Percentiles rank a stretch among this genome's conserved stretches.
phyloP scores from a whole-genome alignment of 2,329 filamentous ascomycete genomes.

The Ophiocordyceps robertsii region DNA sequence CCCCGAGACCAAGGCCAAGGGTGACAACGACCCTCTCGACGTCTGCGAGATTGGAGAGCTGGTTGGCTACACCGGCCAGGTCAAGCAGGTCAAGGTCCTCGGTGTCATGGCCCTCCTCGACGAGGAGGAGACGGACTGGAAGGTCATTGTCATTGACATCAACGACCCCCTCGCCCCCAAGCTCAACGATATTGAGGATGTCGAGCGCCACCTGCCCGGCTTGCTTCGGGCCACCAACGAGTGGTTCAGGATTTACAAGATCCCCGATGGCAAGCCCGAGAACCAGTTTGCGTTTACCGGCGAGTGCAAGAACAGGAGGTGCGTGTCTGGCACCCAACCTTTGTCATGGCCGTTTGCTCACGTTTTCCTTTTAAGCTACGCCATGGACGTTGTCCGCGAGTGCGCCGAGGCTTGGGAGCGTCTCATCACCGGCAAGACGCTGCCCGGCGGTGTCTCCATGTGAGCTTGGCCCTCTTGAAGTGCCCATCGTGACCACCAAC shows the following conservation, averaged over 20 bases:
- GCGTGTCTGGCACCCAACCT: constrained; percentile 12
- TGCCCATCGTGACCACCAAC: constrained; percentile 1
- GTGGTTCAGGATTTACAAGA: constrained; percentile 99
- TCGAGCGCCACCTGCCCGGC: constrained; percentile 94
- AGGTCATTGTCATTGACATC: constrained; percentile 98
- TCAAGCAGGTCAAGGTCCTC: constrained; percentile 99
- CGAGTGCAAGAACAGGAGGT: constrained; percentile 99
- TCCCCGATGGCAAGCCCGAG: constrained; percentile 99
- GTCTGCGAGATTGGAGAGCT: constrained; percentile 99
- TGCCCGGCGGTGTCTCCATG: constrained; percentile 66
- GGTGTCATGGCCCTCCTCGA: constrained; percentile 98
- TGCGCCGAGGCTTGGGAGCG: constrained; percentile 96
- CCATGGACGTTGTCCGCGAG: constrained; percentile 89
- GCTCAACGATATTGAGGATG: constrained; percentile 97
- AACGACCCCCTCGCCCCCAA: constrained; percentile 94
- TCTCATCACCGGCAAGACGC: constrained; percentile 81
- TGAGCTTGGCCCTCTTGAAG: constrained; percentile 31
- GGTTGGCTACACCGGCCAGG: constrained; percentile 86
- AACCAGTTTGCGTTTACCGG: constrained; percentile 99
- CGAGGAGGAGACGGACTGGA: constrained; percentile 99
- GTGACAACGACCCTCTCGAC: constrained; percentile 97
- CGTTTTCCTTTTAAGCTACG: constrained; percentile 47
- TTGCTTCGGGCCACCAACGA: constrained; percentile 96
- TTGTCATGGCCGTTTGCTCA: background rate
- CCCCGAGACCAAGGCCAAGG: constrained; percentile 99